phyloP scores from a whole-genome alignment of 2,329 filamentous ascomycete genomes.

The Leptographium procerum region DNA sequence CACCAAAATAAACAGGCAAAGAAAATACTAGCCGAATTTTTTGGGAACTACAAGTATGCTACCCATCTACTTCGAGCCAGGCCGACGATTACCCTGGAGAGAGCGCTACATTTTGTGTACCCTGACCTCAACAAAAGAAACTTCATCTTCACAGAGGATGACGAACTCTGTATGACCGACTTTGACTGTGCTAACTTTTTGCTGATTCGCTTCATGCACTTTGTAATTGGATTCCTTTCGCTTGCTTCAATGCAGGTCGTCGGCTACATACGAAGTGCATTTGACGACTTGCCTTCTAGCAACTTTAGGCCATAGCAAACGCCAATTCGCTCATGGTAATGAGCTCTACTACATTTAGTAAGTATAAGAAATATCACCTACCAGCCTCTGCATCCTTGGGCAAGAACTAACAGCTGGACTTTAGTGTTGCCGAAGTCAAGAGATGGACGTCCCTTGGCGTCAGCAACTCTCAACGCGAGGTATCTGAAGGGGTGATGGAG shows the following conservation, averaged over 20 bases:
- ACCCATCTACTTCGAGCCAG: no score
- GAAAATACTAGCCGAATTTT: not conserved
- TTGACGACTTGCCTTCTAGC: not conserved
- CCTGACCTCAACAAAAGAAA: not conserved
- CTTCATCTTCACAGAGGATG: not conserved
- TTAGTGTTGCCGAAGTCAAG: not conserved
- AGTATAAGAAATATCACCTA: not conserved
- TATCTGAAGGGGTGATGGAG: not conserved
- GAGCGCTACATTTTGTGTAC: not conserved
- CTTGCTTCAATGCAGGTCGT: not conserved
- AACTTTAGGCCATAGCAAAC: not conserved
- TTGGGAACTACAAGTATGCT: not conserved
- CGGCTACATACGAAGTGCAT: not conserved
- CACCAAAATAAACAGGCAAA: not conserved
- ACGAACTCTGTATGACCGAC: not conserved
- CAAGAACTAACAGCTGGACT: not conserved
- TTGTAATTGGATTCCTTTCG: not conserved
- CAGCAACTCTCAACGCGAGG: not conserved
- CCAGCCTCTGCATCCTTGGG: not conserved
- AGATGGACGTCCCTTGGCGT: not conserved
- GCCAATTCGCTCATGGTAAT: not conserved
- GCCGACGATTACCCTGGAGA: not conserved
- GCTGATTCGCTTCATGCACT: not conserved
- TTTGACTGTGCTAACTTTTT: not conserved
- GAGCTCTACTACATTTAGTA: not conserved